Percentiles rank a stretch among this genome's conserved stretches.
phyloP scores from a whole-genome alignment of 208 protist genomes.

The Leishmania martiniquensis region DNA sequence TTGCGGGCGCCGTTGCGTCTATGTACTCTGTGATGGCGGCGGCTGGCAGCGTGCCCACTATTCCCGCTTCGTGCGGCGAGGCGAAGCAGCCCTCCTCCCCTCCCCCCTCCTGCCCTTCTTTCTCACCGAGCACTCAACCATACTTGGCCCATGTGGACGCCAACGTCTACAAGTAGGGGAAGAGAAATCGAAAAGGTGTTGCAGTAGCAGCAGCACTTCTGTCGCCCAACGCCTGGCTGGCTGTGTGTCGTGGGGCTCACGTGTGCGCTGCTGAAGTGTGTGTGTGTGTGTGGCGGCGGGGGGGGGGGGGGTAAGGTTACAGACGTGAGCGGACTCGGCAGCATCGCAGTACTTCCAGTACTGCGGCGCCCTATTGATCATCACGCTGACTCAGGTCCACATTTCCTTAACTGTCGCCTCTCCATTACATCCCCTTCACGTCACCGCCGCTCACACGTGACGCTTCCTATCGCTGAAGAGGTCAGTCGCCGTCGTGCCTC shows the following conservation, averaged over 20 bases:
- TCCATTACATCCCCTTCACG: background rate
- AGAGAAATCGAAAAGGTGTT: background rate
- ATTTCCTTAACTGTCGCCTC: background rate
- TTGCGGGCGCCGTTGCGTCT: too few relatives aligned
- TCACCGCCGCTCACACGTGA: too few relatives aligned
- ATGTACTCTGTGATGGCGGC: background rate
- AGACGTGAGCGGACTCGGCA: background rate
- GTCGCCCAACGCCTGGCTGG: too few relatives aligned
- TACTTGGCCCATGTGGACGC: background rate
- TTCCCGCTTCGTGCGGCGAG: background rate
- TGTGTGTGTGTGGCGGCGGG: background rate
- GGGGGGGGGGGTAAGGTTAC: background rate
- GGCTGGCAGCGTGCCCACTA: too few relatives aligned
- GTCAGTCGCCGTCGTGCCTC: too few relatives aligned
- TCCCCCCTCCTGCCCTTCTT: background rate
- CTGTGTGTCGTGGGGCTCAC: too few relatives aligned
- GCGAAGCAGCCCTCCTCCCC: background rate
- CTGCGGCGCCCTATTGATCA: background rate
- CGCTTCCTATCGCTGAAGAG: too few relatives aligned
- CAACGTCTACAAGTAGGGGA: background rate
- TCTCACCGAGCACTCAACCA: background rate
- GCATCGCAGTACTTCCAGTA: background rate
- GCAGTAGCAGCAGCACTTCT: background rate
- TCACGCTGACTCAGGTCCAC: background rate
- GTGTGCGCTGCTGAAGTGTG: background rate